These are phyloP conservation scores for Papiliotrema terrestris DNA, from an alignment of 1,284 basidiomycete genomes.

Conservation along the genomic window DNA sequence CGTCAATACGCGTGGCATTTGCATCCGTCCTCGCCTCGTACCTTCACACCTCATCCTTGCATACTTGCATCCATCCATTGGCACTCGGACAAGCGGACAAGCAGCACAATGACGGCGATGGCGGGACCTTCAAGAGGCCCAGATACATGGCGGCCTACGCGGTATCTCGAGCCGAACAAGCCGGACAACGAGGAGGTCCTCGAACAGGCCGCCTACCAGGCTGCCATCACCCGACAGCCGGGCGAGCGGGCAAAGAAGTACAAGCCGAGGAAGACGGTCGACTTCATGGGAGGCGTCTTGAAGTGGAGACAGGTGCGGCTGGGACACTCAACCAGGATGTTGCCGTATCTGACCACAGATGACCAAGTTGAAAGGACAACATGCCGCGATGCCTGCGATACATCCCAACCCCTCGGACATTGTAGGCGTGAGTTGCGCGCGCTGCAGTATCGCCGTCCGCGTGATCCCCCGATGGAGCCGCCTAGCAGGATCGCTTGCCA, in stretches of 20 bases:
- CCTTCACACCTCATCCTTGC: not conserved
- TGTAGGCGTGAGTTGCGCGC: conserved; percentile 62
- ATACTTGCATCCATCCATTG: not conserved
- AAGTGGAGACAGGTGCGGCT: conserved; percentile 72
- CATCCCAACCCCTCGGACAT: conserved; percentile 77
- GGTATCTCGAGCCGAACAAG: conserved; percentile 55
- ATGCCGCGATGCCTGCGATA: conserved; percentile 68
- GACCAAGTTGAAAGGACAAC: conserved; percentile 68
- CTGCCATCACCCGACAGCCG: conserved; percentile 53
- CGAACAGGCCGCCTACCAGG: conserved; percentile 70
- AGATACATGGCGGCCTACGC: conserved; percentile 52
- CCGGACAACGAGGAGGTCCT: conserved; percentile 72
- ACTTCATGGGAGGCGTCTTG: conserved; percentile 83
- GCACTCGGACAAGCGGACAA: too few relatives aligned
- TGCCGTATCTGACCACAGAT: conserved; percentile 52
- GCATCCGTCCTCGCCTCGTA: not conserved
- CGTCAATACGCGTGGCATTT: not conserved
- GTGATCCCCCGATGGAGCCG: too few relatives aligned
- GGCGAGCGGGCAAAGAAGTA: conserved; percentile 72
- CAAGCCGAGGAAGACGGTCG: conserved; percentile 86
- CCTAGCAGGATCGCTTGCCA: too few relatives aligned
- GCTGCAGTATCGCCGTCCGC: too few relatives aligned
- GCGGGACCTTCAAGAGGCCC: conserved; percentile 33
- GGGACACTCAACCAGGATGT: not conserved
- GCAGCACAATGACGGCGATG: conserved; percentile 1